Conservation (phyloP, 2,329 filamentous ascomycete genomes). For the Bipolaris cookei region DNA sequence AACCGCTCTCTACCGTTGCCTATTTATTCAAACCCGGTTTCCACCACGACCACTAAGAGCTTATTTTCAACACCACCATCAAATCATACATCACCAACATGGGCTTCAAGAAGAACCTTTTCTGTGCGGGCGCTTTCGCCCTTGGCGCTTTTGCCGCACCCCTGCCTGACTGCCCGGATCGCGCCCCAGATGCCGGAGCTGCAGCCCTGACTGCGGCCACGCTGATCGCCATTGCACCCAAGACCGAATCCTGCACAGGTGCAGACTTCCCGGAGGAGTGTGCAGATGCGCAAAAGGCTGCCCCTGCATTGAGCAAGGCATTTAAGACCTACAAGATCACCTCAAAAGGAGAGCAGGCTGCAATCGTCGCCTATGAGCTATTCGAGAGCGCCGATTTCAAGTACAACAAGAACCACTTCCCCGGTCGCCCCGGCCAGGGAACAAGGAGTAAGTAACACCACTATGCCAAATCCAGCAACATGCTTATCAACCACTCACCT, state of each 20-base stretch:
- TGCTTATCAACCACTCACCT: neutral
- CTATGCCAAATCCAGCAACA: too few relatives aligned
- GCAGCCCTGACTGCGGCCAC: constrained; percentile 29
- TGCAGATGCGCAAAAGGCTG: constrained; percentile 62
- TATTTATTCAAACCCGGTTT: neutral
- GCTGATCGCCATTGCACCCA: constrained; percentile 64
- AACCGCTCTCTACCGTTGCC: neutral
- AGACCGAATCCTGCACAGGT: constrained; percentile 60
- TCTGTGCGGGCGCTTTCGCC: constrained; percentile 34
- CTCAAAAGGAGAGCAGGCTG: constrained; percentile 67
- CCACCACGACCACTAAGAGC: neutral
- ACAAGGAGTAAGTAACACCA: constrained; percentile 50
- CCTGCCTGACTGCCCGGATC: constrained; percentile 17
- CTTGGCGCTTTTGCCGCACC: constrained; percentile 49
- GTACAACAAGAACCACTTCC: constrained; percentile 71
- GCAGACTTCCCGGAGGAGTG: constrained; percentile 63
- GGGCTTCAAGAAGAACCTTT: constrained; percentile 31
- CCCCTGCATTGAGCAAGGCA: constrained; percentile 61
- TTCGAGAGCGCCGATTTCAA: constrained; percentile 73
- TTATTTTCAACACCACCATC: neutral
- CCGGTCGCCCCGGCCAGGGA: constrained; percentile 69
- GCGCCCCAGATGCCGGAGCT: constrained; percentile 2
- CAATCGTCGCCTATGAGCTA: constrained; percentile 71
- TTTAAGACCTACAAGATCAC: constrained; percentile 65
- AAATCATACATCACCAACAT: constrained; percentile 26